These are phyloP conservation scores for Ophiosphaerella narmari DNA, from an alignment of 2,329 filamentous ascomycete genomes.

Conservation along the genomic window DNA sequence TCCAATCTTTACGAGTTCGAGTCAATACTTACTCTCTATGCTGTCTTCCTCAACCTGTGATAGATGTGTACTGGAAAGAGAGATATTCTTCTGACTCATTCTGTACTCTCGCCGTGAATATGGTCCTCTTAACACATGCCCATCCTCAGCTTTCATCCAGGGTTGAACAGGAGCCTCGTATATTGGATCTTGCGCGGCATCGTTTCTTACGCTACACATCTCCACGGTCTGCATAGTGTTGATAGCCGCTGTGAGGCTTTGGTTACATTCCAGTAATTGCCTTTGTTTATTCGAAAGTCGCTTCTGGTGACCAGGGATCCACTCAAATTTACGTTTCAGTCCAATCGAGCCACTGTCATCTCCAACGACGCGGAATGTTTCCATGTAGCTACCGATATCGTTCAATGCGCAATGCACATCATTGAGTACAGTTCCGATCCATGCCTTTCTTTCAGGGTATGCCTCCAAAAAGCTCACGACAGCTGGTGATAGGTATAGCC, in stretches of 20 bases:
- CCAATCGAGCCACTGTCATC: slow-evolving; percentile 25
- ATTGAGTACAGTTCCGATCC: slow-evolving; percentile 29
- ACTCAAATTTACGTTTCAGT: slow-evolving; percentile 36
- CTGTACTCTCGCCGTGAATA: slow-evolving; percentile 30
- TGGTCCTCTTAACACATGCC: slow-evolving; percentile 23
- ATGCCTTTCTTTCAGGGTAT: slow-evolving; percentile 27
- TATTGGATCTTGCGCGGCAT: slow-evolving; percentile 16
- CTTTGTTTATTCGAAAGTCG: slow-evolving; percentile 26
- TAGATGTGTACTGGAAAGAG: slow-evolving; percentile 25
- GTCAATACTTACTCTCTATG: slow-evolving; percentile 17
- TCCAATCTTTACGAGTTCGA: not conserved
- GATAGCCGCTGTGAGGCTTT: slow-evolving; percentile 32
- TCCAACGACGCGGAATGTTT: slow-evolving; percentile 24
- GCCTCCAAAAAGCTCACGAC: slow-evolving; percentile 27
- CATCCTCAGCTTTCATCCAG: slow-evolving; percentile 20
- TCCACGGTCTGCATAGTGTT: slow-evolving; percentile 35
- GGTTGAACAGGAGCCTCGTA: slow-evolving; percentile 27
- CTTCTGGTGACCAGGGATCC: slow-evolving; percentile 34
- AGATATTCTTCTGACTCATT: slow-evolving; percentile 24
- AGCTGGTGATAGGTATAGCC: slow-evolving; percentile 25
- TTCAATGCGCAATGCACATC: slow-evolving; percentile 32
- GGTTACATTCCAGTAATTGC: slow-evolving; percentile 29
- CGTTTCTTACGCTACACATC: slow-evolving; percentile 16
- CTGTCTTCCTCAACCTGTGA: slow-evolving; percentile 17
- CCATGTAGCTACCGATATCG: slow-evolving; percentile 37